A percentile compares a stretch with the other conserved stretches of the same genome.
phyloP scores from a whole-genome alignment of 495 filamentous ascomycete genomes.

The Hyaloscypha bicolor region DNA sequence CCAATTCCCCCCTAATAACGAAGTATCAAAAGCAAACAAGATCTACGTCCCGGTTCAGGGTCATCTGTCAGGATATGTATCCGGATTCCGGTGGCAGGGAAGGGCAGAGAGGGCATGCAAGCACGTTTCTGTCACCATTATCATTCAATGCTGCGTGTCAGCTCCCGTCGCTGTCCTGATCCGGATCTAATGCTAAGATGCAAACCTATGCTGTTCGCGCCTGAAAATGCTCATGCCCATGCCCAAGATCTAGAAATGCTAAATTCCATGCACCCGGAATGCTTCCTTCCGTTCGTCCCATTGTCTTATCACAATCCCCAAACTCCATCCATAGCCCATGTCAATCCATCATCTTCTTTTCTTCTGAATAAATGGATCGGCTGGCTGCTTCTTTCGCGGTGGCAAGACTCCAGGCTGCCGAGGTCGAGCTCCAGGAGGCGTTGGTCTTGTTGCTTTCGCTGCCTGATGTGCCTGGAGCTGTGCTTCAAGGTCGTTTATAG shows the following conservation, averaged over 20 bases:
- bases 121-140: neutral
- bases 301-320: neutral
- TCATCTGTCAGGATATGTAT: neutral
- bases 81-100: neutral
- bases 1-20: too few relatives aligned
- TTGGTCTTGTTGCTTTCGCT: slow-evolving; percentile 26
- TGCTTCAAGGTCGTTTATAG: slow-evolving; percentile 29
- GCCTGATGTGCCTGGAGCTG: slow-evolving; percentile 32
- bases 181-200: slow-evolving; percentile 8
- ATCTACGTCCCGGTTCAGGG: neutral
- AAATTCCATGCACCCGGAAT: slow-evolving; percentile 4
- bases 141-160: neutral
- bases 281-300: neutral
- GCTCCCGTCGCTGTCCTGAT: neutral
- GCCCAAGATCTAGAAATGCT: neutral
- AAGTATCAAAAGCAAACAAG: neutral
- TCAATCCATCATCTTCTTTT: slow-evolving; percentile 21
- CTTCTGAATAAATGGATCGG: slow-evolving; percentile 47
- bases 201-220: slow-evolving; percentile 6
- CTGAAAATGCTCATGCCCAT: slow-evolving; percentile 6
- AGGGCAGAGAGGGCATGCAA: neutral
- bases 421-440: slow-evolving; percentile 27
- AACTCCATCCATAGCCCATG: neutral
- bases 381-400: slow-evolving; percentile 37
- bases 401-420: slow-evolving; percentile 30